Base-by-base conservation (phyloP, 2,329 filamentous ascomycete species). In the Drechmeria coniospora region DNA sequence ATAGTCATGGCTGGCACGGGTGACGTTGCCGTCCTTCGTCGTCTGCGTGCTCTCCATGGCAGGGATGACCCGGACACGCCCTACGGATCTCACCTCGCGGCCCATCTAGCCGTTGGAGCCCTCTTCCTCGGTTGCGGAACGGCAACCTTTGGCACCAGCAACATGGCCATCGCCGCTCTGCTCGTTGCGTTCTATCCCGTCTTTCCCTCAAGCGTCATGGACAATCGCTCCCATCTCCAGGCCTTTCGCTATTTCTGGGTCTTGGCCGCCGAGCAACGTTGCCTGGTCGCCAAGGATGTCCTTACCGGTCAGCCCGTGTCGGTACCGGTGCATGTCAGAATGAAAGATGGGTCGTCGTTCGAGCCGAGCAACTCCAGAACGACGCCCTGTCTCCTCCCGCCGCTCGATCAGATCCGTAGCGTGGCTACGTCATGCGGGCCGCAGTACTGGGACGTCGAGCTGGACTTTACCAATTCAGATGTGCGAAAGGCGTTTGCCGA, bases 221-320 rank as follows among this genome's bases (percentile, higher is more conserved):
- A 98, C 55, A 95, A 95, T 46, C 79, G 81, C 38, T 84, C 83
- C 8, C 90, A 98, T 44, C 65, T 98, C 5, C 90, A 98, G 57
- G 90, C 92, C 4, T 90, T 98, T 57, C 74, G 92, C 5, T 87
- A 98, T 53, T 80, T 98, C 45, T 98, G 90, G 90, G 87, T 93
- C 8, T 65, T 98, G 4, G 90, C 90, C 2, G 78, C 81, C 0
- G 90, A 98, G 44, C 73, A 83, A 8, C 72, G 92, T 28, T 95
- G 87, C 46, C 67, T 98, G 1, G 72, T 98, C 1, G 71, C 82
- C 12, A 80, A 87, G 35, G 90, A 98, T 40, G 69, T 90, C 3
- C 75, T 90, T 33, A 92, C 82, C 0, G 74, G 78, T 22, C 74
- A 83, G 23, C 79, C 86, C 1, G 70, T 93, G 26, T 69, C 74